A percentile compares a stretch with the other conserved stretches of the same genome.
These are phyloP conservation scores for Aspergillus haitiensis DNA, from an alignment of 495 filamentous ascomycete genomes.

Conservation along the genomic window DNA sequence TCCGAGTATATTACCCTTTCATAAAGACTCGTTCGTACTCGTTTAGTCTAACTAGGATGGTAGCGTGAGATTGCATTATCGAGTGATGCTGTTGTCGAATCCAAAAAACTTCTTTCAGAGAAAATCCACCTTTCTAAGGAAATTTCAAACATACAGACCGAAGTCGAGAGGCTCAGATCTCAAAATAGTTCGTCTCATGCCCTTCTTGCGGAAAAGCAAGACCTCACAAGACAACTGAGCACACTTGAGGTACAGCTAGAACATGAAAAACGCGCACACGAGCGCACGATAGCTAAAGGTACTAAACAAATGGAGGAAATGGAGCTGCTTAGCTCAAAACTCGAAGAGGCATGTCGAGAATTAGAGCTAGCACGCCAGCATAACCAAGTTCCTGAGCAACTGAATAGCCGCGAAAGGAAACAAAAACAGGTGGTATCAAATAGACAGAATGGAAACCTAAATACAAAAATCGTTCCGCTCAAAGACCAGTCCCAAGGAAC, in stretches of 20 bases:
- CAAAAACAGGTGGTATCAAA: constrained; percentile 58
- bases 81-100: constrained; percentile 61
- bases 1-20: constrained; percentile 56
- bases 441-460: constrained; percentile 65
- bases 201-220: constrained; percentile 69
- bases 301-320: constrained; percentile 47
- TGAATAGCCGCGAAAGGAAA: constrained; percentile 32
- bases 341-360: constrained; percentile 46
- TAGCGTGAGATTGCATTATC: constrained; percentile 69
- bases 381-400: constrained; percentile 27
- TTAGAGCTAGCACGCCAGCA: constrained; percentile 32
- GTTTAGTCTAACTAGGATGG: not conserved
- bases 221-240: constrained; percentile 70
- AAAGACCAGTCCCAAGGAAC: constrained; percentile 69
- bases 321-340: constrained; percentile 37
- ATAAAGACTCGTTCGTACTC: not conserved
- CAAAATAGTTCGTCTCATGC: constrained; percentile 66
- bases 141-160: constrained; percentile 66
- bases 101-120: constrained; percentile 69
- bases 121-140: constrained; percentile 74
- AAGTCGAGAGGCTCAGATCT: constrained; percentile 73
- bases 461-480: constrained; percentile 62
- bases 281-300: constrained; percentile 57
- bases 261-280: constrained; percentile 68
- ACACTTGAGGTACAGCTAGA: constrained; percentile 77